A percentile compares a stretch with the other conserved stretches of the same genome.
Conservation (phyloP, 805 yeast genomes). For the Saturnispora sekii region DNA sequence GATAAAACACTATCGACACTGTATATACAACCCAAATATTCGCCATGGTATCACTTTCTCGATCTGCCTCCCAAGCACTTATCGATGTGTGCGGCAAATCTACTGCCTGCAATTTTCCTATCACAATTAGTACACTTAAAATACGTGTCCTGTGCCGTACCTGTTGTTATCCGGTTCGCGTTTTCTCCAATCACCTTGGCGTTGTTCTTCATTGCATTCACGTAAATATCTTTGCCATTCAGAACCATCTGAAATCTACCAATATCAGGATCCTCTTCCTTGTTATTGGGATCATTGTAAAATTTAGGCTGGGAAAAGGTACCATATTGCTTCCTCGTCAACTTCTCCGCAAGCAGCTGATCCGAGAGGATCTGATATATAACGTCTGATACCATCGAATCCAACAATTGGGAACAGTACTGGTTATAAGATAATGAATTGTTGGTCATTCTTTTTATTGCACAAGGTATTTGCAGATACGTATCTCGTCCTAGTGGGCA, state of each 20-base stretch:
- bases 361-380: slow-evolving; percentile 26
- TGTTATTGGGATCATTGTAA: slow-evolving; percentile 13
- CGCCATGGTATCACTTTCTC: slow-evolving; percentile 26
- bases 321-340: slow-evolving; percentile 25
- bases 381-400: slow-evolving; percentile 27
- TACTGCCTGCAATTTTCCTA: slow-evolving; percentile 78
- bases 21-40: not conserved
- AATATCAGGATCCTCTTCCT: slow-evolving; percentile 17
- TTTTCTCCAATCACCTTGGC: slow-evolving; percentile 10
- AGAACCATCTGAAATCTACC: slow-evolving; percentile 21
- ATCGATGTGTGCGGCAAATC: slow-evolving; percentile 90
- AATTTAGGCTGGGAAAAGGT: slow-evolving; percentile 18
- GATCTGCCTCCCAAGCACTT: slow-evolving; percentile 75
- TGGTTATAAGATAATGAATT: slow-evolving; percentile 23
- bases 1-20: too few relatives aligned
- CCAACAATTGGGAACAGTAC: slow-evolving; percentile 23
- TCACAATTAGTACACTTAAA: slow-evolving; percentile 76
- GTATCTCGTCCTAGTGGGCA: not conserved
- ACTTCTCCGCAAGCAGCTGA: slow-evolving; percentile 24
- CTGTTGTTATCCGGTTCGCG: slow-evolving; percentile 8
- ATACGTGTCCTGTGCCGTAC: slow-evolving; percentile 32
- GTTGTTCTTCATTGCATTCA: slow-evolving; percentile 13
- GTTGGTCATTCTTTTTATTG: slow-evolving; percentile 7
- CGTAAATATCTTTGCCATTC: slow-evolving; percentile 26
- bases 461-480: not conserved